A percentile compares a stretch with the other conserved stretches of the same genome.
These are phyloP conservation scores for Plectranthus barbatus DNA, from an alignment of 257 asterid genomes.

Conservation along the genomic window DNA sequence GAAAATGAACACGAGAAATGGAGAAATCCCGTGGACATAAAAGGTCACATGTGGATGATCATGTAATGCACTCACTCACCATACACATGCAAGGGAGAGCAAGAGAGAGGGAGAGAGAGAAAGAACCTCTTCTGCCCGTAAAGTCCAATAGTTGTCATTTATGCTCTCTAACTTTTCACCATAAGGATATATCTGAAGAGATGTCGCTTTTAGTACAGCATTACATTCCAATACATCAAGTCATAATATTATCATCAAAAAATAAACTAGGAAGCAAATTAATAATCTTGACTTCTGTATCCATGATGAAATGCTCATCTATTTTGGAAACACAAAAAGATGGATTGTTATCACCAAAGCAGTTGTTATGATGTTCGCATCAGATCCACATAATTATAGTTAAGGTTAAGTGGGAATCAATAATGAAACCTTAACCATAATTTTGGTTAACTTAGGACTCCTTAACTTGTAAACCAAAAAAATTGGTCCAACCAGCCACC, in stretches of 20 bases:
- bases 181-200: slow-evolving; percentile 49
- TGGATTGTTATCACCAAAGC: background rate
- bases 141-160: slow-evolving; percentile 52
- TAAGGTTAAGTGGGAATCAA: too few relatives aligned
- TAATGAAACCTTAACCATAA: too few relatives aligned
- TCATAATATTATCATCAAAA: background rate
- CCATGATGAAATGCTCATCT: background rate
- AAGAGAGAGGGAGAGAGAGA: slow-evolving; percentile 20
- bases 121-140: slow-evolving; percentile 59
- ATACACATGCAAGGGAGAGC: background rate
- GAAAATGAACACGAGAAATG: background rate
- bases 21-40: background rate
- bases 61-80: background rate
- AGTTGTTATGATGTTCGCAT: too few relatives aligned
- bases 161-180: slow-evolving; percentile 49
- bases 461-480: too few relatives aligned
- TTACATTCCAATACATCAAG: background rate
- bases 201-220: slow-evolving; percentile 3
- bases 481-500: too few relatives aligned
- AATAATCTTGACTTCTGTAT: slow-evolving; percentile 3
- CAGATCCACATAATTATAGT: too few relatives aligned
- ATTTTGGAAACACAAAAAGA: background rate
- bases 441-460: too few relatives aligned
- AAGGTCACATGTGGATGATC: background rate
- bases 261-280: slow-evolving; percentile 3